Evolutionary conservation across 495 filamentous ascomycete genomes (phyloP).

Genomic region (Monascus purpureus): DNA sequence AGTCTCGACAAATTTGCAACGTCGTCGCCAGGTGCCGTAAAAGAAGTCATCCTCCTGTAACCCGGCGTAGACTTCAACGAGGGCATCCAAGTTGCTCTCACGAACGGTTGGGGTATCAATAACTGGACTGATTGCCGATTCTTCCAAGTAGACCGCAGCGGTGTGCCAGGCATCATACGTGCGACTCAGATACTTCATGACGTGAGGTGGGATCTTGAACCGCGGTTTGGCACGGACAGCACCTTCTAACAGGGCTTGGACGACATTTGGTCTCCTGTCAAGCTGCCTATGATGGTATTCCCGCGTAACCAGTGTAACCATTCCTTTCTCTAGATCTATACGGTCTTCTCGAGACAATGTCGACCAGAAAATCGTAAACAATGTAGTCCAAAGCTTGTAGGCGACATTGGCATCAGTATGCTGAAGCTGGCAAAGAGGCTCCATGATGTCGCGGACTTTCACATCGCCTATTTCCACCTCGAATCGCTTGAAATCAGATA

Average conservation of each 20-base stretch:
- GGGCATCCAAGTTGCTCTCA: slow-evolving; percentile 87
- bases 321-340: slow-evolving; percentile 76
- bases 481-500: slow-evolving; percentile 68
- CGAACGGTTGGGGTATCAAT: slow-evolving; percentile 70
- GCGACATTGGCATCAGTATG: slow-evolving; percentile 70
- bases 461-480: slow-evolving; percentile 68
- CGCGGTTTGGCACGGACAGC: slow-evolving; percentile 66
- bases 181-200: slow-evolving; percentile 82
- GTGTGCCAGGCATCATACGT: slow-evolving; percentile 96
- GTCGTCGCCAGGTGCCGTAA: slow-evolving; percentile 92
- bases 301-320: slow-evolving; percentile 75
- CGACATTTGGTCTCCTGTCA: slow-evolving; percentile 86
- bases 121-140: slow-evolving; percentile 64
- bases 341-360: slow-evolving; percentile 75
- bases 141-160: slow-evolving; percentile 69
- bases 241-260: slow-evolving; percentile 79
- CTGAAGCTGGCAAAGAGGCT: slow-evolving; percentile 87
- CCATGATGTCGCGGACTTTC: slow-evolving; percentile 71
- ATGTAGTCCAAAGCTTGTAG: slow-evolving; percentile 73
- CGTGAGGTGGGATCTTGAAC: slow-evolving; percentile 86
- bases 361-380: slow-evolving; percentile 92
- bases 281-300: slow-evolving; percentile 91
- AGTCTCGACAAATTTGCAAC: slow-evolving; percentile 90
- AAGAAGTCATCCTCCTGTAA: slow-evolving; percentile 94
- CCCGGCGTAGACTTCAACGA: slow-evolving; percentile 78